Conservation (phyloP, 768 basidiomycete genomes). For the Termitomyces sp. region DNA sequence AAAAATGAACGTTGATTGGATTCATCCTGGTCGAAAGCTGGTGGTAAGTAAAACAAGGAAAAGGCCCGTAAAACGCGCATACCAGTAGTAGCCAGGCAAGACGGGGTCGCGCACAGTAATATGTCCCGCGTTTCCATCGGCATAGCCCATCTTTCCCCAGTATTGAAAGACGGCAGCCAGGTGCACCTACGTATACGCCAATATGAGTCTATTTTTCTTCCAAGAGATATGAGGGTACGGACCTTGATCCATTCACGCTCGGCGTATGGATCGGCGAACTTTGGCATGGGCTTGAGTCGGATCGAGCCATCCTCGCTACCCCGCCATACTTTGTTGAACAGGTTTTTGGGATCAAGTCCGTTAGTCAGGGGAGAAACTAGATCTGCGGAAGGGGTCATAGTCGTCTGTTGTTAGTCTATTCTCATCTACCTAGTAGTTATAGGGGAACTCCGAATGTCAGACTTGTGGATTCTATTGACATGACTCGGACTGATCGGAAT, state of each 20-base stretch:
- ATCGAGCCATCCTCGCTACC: conserved; percentile 20
- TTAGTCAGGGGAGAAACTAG: neutral
- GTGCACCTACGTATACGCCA: conserved; percentile 14
- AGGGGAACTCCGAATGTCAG: neutral
- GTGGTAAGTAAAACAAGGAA: neutral
- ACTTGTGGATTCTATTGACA: too few species aligned
- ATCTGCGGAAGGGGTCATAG: conserved; percentile 16
- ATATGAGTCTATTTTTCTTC: neutral
- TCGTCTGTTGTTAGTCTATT: conserved; percentile 1
- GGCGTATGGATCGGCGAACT: conserved; percentile 19
- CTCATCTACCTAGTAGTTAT: neutral
- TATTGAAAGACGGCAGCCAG: conserved; percentile 24
- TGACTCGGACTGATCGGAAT: neutral
- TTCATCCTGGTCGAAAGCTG: conserved; percentile 20
- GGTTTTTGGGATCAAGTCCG: conserved; percentile 2
- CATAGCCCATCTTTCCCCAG: conserved; percentile 39
- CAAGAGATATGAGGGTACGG: neutral
- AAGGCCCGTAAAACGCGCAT: neutral
- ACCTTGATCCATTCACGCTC: conserved; percentile 27
- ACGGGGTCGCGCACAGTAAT: conserved; percentile 43
- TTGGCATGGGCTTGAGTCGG: conserved; percentile 17
- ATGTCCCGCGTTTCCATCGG: conserved; percentile 47
- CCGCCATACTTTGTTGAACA: conserved; percentile 18
- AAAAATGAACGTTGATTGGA: conserved; percentile 23
- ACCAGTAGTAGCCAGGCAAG: conserved; percentile 25